Conservation (phyloP, 2,329 filamentous ascomycete species). For the Aspergillus transmontanensis region DNA sequence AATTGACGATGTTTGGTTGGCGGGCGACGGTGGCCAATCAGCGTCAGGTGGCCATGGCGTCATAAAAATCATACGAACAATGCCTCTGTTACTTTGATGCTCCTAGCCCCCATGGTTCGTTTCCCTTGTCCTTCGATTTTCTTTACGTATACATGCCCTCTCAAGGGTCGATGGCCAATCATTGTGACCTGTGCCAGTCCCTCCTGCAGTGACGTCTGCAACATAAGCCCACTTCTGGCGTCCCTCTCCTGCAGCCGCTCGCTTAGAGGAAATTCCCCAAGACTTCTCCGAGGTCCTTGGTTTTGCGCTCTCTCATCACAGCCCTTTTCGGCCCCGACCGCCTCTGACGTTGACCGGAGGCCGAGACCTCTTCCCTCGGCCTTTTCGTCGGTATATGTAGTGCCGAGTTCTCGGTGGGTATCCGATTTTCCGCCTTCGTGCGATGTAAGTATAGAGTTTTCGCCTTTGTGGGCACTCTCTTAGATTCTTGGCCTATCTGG, state of each 20-base stretch:
- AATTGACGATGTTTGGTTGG: conserved; percentile 23
- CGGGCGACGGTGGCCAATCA: conserved; percentile 22
- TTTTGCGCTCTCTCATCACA: conserved; percentile 29
- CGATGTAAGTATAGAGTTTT: conserved; percentile 17
- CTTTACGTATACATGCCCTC: too few relatives aligned
- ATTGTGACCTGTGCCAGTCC: not conserved
- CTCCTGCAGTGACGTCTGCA: conserved; percentile 2
- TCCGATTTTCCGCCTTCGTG: not conserved
- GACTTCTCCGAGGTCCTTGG: conserved; percentile 30
- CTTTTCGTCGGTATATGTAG: conserved; percentile 12
- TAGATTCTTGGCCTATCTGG: conserved; percentile 21
- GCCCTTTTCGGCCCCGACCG: conserved; percentile 16
- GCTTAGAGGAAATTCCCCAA: conserved; percentile 34
- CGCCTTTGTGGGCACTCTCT: not conserved
- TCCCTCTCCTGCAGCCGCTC: not conserved
- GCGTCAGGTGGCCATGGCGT: conserved; percentile 12
- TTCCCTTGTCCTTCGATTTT: too few relatives aligned
- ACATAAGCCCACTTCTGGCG: not conserved
- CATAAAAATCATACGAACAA: conserved; percentile 6
- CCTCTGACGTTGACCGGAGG: not conserved
- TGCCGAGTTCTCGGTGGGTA: conserved; percentile 3
- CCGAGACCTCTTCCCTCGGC: conserved; percentile 3
- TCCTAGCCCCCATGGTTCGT: too few relatives aligned
- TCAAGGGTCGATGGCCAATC: not conserved
- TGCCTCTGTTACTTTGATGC: too few relatives aligned